Evolutionary conservation across 495 filamentous ascomycete species (phyloP).

Genomic region (Opeltia flavorubescens): DNA sequence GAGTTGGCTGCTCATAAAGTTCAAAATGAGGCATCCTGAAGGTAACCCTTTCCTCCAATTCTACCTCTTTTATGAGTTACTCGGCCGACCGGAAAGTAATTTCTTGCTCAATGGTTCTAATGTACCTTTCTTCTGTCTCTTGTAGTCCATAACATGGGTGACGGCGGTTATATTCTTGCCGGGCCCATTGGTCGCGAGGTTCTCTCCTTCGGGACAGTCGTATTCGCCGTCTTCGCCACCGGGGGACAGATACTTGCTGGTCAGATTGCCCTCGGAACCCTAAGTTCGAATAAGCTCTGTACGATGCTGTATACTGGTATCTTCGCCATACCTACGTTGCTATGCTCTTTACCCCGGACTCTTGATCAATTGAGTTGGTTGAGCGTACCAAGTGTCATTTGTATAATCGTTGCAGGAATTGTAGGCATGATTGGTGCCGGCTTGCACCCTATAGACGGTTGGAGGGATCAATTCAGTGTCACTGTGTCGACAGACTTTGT

Average conservation of each 20-base stretch:
- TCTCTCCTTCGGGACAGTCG: slow-evolving; percentile 56
- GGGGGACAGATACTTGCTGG: slow-evolving; percentile 28
- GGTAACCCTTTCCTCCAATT: slow-evolving; percentile 3
- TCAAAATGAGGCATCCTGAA: slow-evolving; percentile 30
- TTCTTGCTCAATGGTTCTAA: neutral
- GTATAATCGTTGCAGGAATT: slow-evolving; percentile 24
- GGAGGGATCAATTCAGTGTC: slow-evolving; percentile 9
- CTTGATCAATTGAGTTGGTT: slow-evolving; percentile 15
- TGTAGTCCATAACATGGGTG: slow-evolving; percentile 47
- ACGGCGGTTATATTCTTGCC: slow-evolving; percentile 53
- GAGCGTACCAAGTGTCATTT: slow-evolving; percentile 16
- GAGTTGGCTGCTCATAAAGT: slow-evolving; percentile 25
- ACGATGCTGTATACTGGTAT: slow-evolving; percentile 30
- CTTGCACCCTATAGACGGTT: slow-evolving; percentile 16
- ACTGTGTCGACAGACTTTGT: slow-evolving; percentile 20
- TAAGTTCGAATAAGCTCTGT: slow-evolving; percentile 27
- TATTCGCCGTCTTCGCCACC: slow-evolving; percentile 47
- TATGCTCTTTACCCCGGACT: slow-evolving; percentile 18
- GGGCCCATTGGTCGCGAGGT: slow-evolving; percentile 46
- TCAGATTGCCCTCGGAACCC: slow-evolving; percentile 22
- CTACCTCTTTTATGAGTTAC: neutral
- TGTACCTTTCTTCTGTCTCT: neutral
- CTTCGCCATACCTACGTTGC: slow-evolving; percentile 25
- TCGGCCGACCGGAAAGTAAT: too few relatives aligned
- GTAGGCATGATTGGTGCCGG: slow-evolving; percentile 30